phyloP scores from a whole-genome alignment of 78 protist genomes.

The Acrasis kona region DNA sequence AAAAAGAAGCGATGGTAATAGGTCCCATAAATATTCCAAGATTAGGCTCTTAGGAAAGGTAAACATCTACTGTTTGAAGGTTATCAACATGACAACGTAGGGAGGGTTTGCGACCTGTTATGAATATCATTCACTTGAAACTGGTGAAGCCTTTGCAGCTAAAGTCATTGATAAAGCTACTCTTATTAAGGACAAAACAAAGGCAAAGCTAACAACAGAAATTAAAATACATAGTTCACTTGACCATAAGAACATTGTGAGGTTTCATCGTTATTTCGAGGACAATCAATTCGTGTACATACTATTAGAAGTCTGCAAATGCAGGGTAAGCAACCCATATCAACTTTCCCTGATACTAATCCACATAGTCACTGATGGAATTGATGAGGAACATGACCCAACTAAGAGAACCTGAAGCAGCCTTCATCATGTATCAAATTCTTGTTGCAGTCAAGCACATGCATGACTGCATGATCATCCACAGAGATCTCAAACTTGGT shows the following conservation, averaged over 20 bases:
- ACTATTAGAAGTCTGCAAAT: conserved; percentile 84
- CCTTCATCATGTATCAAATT: conserved; percentile 43
- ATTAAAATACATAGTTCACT: conserved; percentile 83
- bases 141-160: conserved; percentile 61
- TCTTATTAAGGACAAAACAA: conserved; percentile 59
- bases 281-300: conserved; percentile 83
- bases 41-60: background rate
- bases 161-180: conserved; percentile 71
- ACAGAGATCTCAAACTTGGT: conserved; percentile 82
- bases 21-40: background rate
- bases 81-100: conserved; percentile 4
- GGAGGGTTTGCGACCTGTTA: conserved; percentile 92
- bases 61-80: background rate
- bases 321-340: conserved; percentile 31
- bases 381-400: conserved; percentile 41
- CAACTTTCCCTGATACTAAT: background rate
- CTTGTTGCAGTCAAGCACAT: conserved; percentile 34
- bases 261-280: conserved; percentile 70
- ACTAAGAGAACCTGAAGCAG: conserved; percentile 58
- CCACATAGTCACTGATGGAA: conserved; percentile 62
- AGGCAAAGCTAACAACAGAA: conserved; percentile 72
- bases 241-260: conserved; percentile 78
- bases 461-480: conserved; percentile 55
- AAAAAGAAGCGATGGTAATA: background rate
- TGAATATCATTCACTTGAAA: conserved; percentile 49